Evolutionary conservation across 495 filamentous ascomycete genomes (phyloP), one percentile per base, ranked within the genome.

Genomic region (Penicillium odoratum): DNA sequence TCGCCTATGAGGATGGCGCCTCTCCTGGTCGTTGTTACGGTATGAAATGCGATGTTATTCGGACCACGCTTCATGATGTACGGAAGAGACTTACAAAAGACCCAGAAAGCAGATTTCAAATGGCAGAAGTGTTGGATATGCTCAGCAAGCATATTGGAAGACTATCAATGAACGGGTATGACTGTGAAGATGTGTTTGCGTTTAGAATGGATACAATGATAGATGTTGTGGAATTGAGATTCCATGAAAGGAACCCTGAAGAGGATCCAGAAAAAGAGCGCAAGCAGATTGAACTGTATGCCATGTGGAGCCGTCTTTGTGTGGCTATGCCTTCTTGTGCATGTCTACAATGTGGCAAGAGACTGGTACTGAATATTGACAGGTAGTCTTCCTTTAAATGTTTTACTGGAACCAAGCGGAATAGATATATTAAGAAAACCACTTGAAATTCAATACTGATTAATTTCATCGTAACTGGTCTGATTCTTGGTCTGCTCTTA

Each of bases 121-220:
- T 48, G 46, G 28, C 26, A 13, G 26, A 48, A 18, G 3, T 30
- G 2, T 5, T 48, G 6, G 7, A 29, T 16, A 33, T 48, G 46
- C 6, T 48, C 4, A 29, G 25, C 28, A 29, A 29, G 9, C 46
- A 48, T 31, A 5, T 48, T 18, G 46, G 46, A 5, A 16, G 46
- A 31, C 46, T 48, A 7, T 30, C 46, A 7, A 3, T 48, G 15
- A 16, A 31, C 7, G 46, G 10, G 5, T 48, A 48, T 18, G 28
- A 31, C 15, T 4, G 10, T 8, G 13, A 29, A n/a, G 28, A 48
- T 31, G 15, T 48, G n/a, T 48, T 48, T 31, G 46, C 46, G 6
- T 13, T n/a, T 18, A 31, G 46, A 29, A n/a, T 16, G 46, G 46
- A 48, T 48, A 48, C 13, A n/a, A 29, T 48, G 46, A 13, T 48